A percentile compares a stretch with the other conserved stretches of the same genome.
Conservation (phyloP, 1,284 basidiomycete genomes). For the Ustilago xerochloae region DNA sequence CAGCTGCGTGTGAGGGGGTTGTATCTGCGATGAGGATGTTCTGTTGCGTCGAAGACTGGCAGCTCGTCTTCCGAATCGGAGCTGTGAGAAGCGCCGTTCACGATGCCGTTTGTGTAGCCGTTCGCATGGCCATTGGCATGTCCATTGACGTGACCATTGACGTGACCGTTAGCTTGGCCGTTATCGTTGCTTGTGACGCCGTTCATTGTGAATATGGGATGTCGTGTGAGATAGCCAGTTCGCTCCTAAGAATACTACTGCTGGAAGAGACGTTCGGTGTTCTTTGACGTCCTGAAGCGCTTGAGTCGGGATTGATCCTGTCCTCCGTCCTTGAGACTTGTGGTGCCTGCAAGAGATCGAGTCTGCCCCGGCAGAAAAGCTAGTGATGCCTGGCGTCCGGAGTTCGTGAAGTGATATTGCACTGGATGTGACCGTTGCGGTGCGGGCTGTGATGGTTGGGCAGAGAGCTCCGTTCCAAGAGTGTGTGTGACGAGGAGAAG, state of each 20-base stretch:
- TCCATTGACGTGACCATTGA: conserved; percentile 3
- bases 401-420: neutral
- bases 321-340: too few species aligned
- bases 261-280: neutral
- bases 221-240: conserved; percentile 9
- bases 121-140: conserved; percentile 11
- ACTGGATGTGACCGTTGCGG: neutral
- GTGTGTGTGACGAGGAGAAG: neutral
- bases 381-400: too few species aligned
- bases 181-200: conserved; percentile 7
- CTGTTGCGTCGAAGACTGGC: conserved; percentile 53
- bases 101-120: conserved; percentile 8
- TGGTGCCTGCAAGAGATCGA: too few species aligned
- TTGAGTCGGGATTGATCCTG: too few species aligned
- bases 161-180: neutral
- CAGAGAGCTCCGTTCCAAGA: neutral
- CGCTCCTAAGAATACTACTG: neutral
- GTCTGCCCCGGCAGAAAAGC: too few species aligned
- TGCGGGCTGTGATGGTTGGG: neutral
- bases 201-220: conserved; percentile 6
- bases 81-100: conserved; percentile 3
- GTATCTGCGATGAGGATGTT: conserved; percentile 65
- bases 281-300: too few species aligned
- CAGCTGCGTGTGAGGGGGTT: conserved; percentile 61
- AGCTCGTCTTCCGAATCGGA: conserved; percentile 13